Conservation (phyloP, 2,329 filamentous ascomycete species). For the Cordyceps farinosa region DNA sequence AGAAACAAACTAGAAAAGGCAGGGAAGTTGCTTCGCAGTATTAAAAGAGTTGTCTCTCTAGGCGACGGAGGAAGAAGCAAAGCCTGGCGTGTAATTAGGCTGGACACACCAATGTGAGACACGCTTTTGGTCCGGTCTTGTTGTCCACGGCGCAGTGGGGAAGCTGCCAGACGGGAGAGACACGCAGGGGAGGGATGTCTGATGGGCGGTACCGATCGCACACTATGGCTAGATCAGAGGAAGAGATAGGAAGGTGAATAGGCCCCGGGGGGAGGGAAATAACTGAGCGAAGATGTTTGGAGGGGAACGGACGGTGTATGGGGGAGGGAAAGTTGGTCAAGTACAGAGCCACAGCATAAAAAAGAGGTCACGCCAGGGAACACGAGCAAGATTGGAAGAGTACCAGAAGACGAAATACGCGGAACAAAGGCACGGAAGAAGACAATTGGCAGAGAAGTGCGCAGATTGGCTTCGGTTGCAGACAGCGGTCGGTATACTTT, state of each 20-base stretch:
- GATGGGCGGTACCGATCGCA: background rate
- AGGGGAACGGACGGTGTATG: background rate
- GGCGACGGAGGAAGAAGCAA: conserved; percentile 15
- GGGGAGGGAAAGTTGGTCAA: background rate
- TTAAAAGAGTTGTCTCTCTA: conserved; percentile 6
- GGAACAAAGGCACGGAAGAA: background rate
- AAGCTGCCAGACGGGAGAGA: conserved; percentile 12
- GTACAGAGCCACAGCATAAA: background rate
- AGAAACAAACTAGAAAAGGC: background rate
- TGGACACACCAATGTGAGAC: conserved; percentile 14
- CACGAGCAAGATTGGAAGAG: background rate
- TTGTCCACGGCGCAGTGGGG: background rate
- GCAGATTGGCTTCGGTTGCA: background rate
- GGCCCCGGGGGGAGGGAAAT: background rate
- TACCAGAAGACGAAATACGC: background rate
- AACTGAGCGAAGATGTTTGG: background rate
- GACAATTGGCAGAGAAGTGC: background rate
- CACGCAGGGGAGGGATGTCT: conserved; percentile 5
- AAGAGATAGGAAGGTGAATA: background rate
- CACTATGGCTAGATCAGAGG: conserved; percentile 1
- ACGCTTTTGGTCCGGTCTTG: conserved; percentile 9
- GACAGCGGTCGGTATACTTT: background rate
- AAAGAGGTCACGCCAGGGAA: background rate
- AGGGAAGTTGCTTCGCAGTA: background rate
- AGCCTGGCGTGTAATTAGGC: conserved; percentile 16